Base-by-base conservation (phyloP, 164 flowering plant genomes). In the Sextonia rubra region DNA sequence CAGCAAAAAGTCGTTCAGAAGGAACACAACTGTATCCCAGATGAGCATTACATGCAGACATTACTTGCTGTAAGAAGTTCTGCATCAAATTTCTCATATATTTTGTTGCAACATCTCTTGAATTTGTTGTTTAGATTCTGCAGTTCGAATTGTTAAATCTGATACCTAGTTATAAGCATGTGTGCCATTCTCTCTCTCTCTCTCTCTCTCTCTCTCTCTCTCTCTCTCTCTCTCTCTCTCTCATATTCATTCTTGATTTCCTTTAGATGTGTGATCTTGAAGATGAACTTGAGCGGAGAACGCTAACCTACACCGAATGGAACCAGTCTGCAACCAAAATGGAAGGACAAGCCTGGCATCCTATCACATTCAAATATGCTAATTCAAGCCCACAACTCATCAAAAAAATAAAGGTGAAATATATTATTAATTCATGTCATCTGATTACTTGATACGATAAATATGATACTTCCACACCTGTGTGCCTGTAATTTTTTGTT, bases 11-110 rank as follows among this genome's bases (percentile, higher is more conserved):
- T 69, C n/a, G 25, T 90, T 78, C 96, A 90, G 82, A 90, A 91
- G 85, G 95, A 87, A 83, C 97, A 92, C 78, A 88, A 94, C 80
- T 94, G 98, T 78, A 94, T 94, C 67, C 97, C 98, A 49, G 98
- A 94, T 82, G 98, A 94, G 78, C 97, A 94, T 76, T 94, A 91
- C 73, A 87, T 94, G 80, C 97, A 82, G 83, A 92, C 98, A 64
- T 74, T 94, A 81, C 85, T 94, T 77, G 85, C 97, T 26, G 98
- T 94, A 81, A 82, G 91, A 52, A 60, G 3, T 68, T 9, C 9
- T 37, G 4, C 37, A 27, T 17, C n/a, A 23, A 23, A 12, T 23
- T 62, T 62, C 24, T 25, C 27, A 23, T 7, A 11, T 23, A n/a
- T 25, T 22, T 25, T 27, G 25, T 62, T 62, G 23, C 29, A 62